Evolutionary conservation across 2,329 filamentous ascomycete species (phyloP).

Genomic region (Venturiaceae sp.): DNA sequence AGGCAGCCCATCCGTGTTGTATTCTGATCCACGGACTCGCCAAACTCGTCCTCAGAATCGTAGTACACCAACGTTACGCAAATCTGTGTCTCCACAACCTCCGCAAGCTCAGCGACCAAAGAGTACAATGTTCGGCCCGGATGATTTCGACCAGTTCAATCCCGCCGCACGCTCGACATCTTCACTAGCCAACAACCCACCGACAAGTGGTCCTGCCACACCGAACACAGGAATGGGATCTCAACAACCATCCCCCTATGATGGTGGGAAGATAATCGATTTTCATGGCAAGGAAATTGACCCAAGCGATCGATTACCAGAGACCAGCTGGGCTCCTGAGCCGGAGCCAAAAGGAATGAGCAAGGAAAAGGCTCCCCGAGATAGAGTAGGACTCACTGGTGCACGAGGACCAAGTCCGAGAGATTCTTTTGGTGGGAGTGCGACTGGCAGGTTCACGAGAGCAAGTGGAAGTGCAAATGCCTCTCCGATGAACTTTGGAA

Average conservation of each 20-base stretch:
- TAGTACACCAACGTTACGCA: conserved; percentile 43
- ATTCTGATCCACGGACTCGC: neutral
- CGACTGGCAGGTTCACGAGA: neutral
- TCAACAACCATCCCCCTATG: neutral
- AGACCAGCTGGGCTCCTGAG: conserved; percentile 69
- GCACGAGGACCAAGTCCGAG: conserved; percentile 27
- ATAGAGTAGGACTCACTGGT: conserved; percentile 41
- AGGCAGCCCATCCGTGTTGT: conserved; percentile 8
- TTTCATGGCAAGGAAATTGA: conserved; percentile 69
- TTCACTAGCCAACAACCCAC: conserved; percentile 11
- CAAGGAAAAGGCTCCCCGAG: conserved; percentile 24
- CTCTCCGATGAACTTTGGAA: neutral
- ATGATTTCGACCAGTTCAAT: conserved; percentile 66
- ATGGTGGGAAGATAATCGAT: conserved; percentile 46
- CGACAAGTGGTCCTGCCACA: conserved; percentile 26
- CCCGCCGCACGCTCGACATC: conserved; percentile 34
- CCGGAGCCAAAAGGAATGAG: conserved; percentile 53
- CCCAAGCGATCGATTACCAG: conserved; percentile 69
- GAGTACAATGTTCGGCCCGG: conserved; percentile 53
- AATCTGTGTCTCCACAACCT: conserved; percentile 66
- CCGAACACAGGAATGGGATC: conserved; percentile 12
- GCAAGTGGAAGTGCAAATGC: neutral
- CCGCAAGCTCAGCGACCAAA: conserved; percentile 27
- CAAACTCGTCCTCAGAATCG: neutral
- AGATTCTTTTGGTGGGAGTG: conserved; percentile 7